Base-by-base conservation (phyloP, 352 stramenopile species). In the Pythium scleroteichum region DNA sequence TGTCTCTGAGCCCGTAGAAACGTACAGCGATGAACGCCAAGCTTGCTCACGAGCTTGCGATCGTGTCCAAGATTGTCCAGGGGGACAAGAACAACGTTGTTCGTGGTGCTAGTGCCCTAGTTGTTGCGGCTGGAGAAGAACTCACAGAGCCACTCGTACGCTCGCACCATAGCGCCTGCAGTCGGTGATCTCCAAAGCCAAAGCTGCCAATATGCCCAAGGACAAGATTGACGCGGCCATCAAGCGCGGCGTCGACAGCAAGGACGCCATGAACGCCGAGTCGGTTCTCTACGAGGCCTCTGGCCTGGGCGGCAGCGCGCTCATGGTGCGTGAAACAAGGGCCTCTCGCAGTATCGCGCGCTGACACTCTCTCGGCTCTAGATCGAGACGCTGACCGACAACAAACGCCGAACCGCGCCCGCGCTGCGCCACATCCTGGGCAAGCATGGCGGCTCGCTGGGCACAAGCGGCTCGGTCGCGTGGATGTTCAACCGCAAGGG, bases 401-500 rank as follows among this genome's bases (percentile, higher is more conserved):
- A 94, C 66, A 89, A 90, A 50, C 80, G 79, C 27, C 77, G 85
- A 39, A 92, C 84, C n/a, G 85, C 85, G 32, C 85, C 85, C 19
- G 82, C 82, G n/a, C 63, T 94, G 45, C 85, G 82, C 32, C 78
- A 91, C 60, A 84, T 91, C 40, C 48, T 92, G 51, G 75, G 78
- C 74, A 92, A 94, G 55, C 68, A 85, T 64, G 72, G 71, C 39
- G 82, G 85, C 42, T 69, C 72, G 44, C 59, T 94, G 22, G 84
- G 81, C 26, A 90, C 79, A n/a, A 93, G 72, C 51, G 81, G 84
- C 38, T 92, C 84, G 8, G 84, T 94, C 13, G 77, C 82, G 7
- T 94, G 85, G 85, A 92, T 91, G 82, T 94, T 91, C 52, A 80
- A 92, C 57, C 80, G 70, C 69, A 94, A 94, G 65, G 85, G 85